Evolutionary conservation across 352 stramenopile genomes (phyloP), one percentile per base, ranked within the genome.

Genomic region (Pilasporangium apinafurcum): DNA sequence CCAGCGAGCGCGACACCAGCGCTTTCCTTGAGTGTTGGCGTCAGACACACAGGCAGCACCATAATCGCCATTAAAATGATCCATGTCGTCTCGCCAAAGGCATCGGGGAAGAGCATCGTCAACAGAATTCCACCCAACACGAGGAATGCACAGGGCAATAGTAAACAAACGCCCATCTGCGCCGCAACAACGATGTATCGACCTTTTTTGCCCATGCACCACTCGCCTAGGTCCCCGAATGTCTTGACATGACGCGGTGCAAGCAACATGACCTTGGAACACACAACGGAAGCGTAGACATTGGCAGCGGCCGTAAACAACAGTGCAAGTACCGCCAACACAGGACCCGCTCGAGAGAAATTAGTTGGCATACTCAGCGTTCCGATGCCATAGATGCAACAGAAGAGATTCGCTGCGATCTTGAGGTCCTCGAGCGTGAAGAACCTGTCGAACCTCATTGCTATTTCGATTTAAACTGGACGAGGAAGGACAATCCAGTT

Each of bases 41-140:
- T 35, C 30, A 35, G 17, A 16, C 30, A 35, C 2, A 16, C 30
- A 4, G 66, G 66, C 26, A 67, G 35, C 29, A 67, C 29, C 18
- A 44, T 59, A n/a, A 69, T 1, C 6, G 59, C 63, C 66, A 78
- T 78, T 37, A 77, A 37, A n/a, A 72, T 59, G 42, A 76, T 76
- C 63, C 63, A 68, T 17, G 48, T 48, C 13, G 33, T 51, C 21
- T 60, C 35, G 12, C 24, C 24, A 29, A 60, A 58, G 1, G 46
- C 34, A 16, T 13, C 26, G 4, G 55, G 55, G 22, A 63, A 63
- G 6, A 63, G 28, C 12, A 22, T 26, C 30, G 55, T 27, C 1
- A 59, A 33, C 9, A 63, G 18, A 10, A 31, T 63, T 12, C 52
- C 51, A 13, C 52, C 52, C n/a, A 61, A 49, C 39, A 61, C 52